phyloP scores from a whole-genome alignment of 1,284 basidiomycete genomes.

The Malassezia vespertilionis region DNA sequence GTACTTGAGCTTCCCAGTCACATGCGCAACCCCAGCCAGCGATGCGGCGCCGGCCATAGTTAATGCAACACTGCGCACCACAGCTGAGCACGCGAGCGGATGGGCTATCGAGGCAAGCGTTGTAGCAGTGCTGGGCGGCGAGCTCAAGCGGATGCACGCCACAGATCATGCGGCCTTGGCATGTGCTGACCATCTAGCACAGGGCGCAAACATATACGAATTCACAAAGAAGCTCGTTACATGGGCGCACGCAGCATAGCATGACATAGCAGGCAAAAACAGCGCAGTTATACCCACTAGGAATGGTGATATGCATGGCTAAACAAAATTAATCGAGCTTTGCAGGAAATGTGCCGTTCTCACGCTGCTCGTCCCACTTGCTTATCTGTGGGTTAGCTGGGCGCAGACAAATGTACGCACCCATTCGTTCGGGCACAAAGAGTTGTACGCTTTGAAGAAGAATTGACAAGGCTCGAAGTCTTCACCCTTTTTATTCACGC shows the following conservation, averaged over 20 bases:
- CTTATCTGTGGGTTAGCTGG: constrained; percentile 25
- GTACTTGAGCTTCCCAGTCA: background rate
- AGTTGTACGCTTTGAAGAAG: constrained; percentile 92
- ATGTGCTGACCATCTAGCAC: too few species aligned
- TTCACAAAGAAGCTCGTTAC: too few species aligned
- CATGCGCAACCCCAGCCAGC: background rate
- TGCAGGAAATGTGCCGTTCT: constrained; percentile 42
- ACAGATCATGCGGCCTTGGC: too few species aligned
- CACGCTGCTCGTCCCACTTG: constrained; percentile 47
- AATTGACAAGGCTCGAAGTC: constrained; percentile 97
- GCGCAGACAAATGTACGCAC: constrained; percentile 22
- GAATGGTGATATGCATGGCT: too few species aligned
- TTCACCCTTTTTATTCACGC: constrained; percentile 90
- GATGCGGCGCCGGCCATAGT: too few species aligned
- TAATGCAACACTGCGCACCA: background rate
- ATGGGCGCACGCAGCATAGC: too few species aligned
- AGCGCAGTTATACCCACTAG: too few species aligned
- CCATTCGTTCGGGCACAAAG: constrained; percentile 71
- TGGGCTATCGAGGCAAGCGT: background rate
- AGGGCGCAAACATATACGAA: too few species aligned
- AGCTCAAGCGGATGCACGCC: too few species aligned
- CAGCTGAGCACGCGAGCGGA: background rate
- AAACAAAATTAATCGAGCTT: too few species aligned
- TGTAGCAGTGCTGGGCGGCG: background rate
- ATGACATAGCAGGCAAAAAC: too few species aligned